Conservation (phyloP, 352 stramenopile species). For the Lagenidium giganteum region DNA sequence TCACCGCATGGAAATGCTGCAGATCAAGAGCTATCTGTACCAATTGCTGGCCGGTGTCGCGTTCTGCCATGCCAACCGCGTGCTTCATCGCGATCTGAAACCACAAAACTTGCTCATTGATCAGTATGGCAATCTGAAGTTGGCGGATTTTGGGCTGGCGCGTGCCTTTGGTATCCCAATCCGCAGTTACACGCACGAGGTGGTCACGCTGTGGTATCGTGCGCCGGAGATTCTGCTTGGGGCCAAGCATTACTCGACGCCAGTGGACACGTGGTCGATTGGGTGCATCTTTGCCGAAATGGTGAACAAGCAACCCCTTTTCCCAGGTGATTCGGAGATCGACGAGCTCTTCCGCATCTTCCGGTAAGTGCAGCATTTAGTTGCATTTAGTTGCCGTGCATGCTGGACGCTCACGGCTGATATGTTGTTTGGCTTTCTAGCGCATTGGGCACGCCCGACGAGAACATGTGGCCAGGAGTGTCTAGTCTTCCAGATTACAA, state of each 20-base stretch:
- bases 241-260: conserved; percentile 91
- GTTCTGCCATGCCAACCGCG: conserved; percentile 94
- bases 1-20: conserved; percentile 74
- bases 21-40: conserved; percentile 85
- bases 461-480: conserved; percentile 95
- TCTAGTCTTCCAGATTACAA: conserved; percentile 98
- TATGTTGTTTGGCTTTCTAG: conserved; percentile 21
- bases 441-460: conserved; percentile 95
- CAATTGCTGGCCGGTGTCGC: conserved; percentile 81
- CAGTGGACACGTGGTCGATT: conserved; percentile 91
- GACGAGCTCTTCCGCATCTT: conserved; percentile 99
- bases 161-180: conserved; percentile 85
- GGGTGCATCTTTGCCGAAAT: conserved; percentile 95
- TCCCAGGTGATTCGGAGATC: conserved; percentile 96
- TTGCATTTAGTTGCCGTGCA: too few relatives aligned
- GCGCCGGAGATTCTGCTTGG: conserved; percentile 93
- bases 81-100: conserved; percentile 98
- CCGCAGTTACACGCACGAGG: conserved; percentile 91
- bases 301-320: conserved; percentile 87
- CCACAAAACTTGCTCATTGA: conserved; percentile 95
- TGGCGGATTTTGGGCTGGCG: conserved; percentile 92
- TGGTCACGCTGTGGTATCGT: conserved; percentile 96
- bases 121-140: conserved; percentile 83
- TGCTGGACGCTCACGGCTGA: too few relatives aligned
- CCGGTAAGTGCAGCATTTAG: conserved; percentile 44